Evolutionary conservation across 1,284 basidiomycete species (phyloP).

Genomic region (Fistulinella staudtii): DNA sequence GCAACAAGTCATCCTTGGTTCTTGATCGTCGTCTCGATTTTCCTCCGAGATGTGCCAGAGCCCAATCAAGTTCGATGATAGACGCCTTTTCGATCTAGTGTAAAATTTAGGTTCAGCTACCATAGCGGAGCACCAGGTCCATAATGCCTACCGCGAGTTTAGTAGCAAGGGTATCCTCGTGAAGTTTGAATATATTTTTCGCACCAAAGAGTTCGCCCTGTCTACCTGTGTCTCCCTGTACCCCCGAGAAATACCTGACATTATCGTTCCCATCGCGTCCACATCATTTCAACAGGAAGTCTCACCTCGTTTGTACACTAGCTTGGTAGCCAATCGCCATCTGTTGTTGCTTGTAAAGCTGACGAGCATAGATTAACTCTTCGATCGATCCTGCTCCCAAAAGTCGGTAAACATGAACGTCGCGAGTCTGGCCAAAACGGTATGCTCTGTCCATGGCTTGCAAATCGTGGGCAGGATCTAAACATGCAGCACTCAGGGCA

Average conservation of each 20-base stretch:
- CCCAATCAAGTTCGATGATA: constrained; percentile 72
- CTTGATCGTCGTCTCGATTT: constrained; percentile 40
- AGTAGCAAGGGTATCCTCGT: constrained; percentile 67
- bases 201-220: constrained; percentile 81
- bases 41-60: constrained; percentile 59
- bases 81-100: constrained; percentile 71
- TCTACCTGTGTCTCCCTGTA: constrained; percentile 69
- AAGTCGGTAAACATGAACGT: constrained; percentile 82
- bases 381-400: constrained; percentile 85
- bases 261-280: background rate
- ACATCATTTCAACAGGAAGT: background rate
- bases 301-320: constrained; percentile 70
- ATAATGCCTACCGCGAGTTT: constrained; percentile 57
- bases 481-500: background rate
- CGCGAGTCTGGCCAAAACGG: constrained; percentile 82
- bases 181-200: constrained; percentile 79
- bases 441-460: constrained; percentile 90
- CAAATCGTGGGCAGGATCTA: constrained; percentile 82
- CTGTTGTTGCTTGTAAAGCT: constrained; percentile 87
- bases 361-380: constrained; percentile 79
- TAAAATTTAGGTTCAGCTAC: background rate
- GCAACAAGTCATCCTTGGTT: constrained; percentile 37
- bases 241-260: constrained; percentile 71
- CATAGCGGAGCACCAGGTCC: background rate
- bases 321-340: constrained; percentile 85